These are phyloP conservation scores for Penicillium samsonianum DNA, from an alignment of 495 filamentous ascomycete species.

Conservation along the genomic window DNA sequence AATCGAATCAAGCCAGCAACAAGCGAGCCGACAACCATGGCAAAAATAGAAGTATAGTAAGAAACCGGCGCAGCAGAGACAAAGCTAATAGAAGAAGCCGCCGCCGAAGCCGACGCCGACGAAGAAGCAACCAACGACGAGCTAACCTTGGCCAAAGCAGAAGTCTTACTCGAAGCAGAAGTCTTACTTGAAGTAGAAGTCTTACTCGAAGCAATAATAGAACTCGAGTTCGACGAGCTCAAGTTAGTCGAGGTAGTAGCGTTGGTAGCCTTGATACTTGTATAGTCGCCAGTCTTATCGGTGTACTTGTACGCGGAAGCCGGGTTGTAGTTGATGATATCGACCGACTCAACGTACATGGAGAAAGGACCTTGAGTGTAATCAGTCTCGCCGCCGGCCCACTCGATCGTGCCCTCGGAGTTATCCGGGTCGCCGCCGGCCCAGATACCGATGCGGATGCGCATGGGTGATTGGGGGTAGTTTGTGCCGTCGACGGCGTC, in stretches of 20 bases:
- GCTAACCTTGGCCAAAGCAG: not conserved
- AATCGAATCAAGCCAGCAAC: not conserved
- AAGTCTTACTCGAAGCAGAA: conserved; percentile 4
- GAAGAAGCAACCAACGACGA: conserved; percentile 5
- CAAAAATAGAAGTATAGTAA: conserved; percentile 3
- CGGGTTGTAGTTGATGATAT: conserved; percentile 35
- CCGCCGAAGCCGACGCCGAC: not conserved
- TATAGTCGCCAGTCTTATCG: conserved; percentile 65
- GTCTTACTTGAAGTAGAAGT: conserved; percentile 4
- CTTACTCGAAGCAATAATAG: not conserved
- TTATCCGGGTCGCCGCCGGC: conserved; percentile 77
- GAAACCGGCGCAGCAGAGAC: conserved; percentile 5
- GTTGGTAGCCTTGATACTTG: conserved; percentile 64
- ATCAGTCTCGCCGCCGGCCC: conserved; percentile 80
- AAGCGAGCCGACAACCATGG: not conserved
- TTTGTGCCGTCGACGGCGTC: conserved; percentile 63
- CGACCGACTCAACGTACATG: conserved; percentile 71
- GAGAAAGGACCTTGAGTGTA: conserved; percentile 72
- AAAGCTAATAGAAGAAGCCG: conserved; percentile 4
- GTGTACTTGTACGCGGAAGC: conserved; percentile 65
- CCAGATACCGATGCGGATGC: conserved; percentile 85
- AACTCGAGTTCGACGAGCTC: conserved; percentile 17
- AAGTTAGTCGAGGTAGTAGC: conserved; percentile 19
- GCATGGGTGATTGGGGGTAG: conserved; percentile 91
- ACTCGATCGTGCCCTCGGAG: conserved; percentile 59